These are phyloP conservation scores for Lepidium didymum DNA, from an alignment of 345 rosid genomes.

Conservation along the genomic window DNA sequence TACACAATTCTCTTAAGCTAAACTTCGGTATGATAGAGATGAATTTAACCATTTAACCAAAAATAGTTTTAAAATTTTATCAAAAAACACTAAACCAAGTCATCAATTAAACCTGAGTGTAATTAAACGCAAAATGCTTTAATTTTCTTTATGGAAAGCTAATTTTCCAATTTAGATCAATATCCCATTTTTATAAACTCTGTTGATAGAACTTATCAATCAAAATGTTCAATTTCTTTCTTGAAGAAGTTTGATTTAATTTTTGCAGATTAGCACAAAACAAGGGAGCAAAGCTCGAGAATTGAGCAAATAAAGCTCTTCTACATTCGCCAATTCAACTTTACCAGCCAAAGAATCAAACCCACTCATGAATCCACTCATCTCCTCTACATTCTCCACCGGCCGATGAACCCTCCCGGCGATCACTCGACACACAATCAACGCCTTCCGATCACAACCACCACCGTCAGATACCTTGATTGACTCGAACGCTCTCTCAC, in stretches of 20 bases:
- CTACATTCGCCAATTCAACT: constrained; percentile 83
- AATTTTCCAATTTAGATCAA: background rate
- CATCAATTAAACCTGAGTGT: background rate
- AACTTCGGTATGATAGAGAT: too few relatives aligned
- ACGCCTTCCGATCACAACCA: constrained; percentile 58
- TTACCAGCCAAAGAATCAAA: constrained; percentile 95
- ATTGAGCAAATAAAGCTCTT: constrained; percentile 91
- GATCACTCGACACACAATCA: constrained; percentile 90
- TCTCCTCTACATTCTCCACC: constrained; percentile 74
- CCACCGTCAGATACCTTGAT: constrained; percentile 34
- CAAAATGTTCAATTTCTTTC: background rate
- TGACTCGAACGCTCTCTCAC: constrained; percentile 78
- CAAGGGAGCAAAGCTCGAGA: constrained; percentile 88
- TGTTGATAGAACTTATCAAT: background rate
- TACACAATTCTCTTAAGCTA: too few relatives aligned
- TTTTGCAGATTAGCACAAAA: constrained; percentile 80
- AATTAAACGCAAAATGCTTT: background rate
- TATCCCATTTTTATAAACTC: background rate
- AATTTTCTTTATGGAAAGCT: background rate
- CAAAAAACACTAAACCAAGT: too few relatives aligned
- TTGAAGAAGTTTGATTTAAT: constrained; percentile 25
- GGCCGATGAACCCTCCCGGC: constrained; percentile 98
- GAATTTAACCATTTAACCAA: too few relatives aligned
- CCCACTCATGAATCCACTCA: constrained; percentile 57
- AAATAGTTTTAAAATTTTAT: too few relatives aligned